phyloP scores from a whole-genome alignment of 1,284 basidiomycete genomes.

The Albatrellus sp. region DNA sequence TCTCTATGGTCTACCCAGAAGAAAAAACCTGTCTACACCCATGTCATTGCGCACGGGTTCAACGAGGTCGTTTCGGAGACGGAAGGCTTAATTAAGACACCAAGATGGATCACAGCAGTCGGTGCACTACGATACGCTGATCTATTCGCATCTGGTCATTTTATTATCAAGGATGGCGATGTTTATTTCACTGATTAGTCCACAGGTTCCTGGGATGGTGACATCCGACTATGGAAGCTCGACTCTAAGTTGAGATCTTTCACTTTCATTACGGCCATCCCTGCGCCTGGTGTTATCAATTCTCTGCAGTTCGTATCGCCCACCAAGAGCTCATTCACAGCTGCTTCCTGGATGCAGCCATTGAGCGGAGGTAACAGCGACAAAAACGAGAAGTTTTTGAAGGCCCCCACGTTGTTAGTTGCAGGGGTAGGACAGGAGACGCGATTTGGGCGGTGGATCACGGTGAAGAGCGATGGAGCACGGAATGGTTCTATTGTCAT shows the following conservation, averaged over 20 bases:
- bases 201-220: constrained; percentile 85
- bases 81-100: constrained; percentile 63
- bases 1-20: constrained; percentile 88
- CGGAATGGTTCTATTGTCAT: constrained; percentile 68
- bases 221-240: constrained; percentile 83
- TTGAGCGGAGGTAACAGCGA: constrained; percentile 9
- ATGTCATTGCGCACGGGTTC: constrained; percentile 79
- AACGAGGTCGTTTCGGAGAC: constrained; percentile 57
- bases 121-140: constrained; percentile 82
- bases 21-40: constrained; percentile 90
- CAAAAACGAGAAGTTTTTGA: constrained; percentile 13
- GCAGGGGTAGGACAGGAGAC: constrained; percentile 83
- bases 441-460: constrained; percentile 82
- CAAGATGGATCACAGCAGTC: constrained; percentile 87
- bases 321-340: constrained; percentile 35
- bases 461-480: constrained; percentile 53
- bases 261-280: constrained; percentile 46
- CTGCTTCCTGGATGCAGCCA: constrained; percentile 27
- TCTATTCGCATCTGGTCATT: constrained; percentile 74
- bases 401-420: constrained; percentile 45
- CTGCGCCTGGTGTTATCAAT: constrained; percentile 76
- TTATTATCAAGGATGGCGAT: constrained; percentile 4
- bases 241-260: constrained; percentile 71
- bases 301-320: constrained; percentile 72
- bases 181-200: neutral